These are phyloP conservation scores for Oryza nivara DNA, from an alignment of 176 grass and related monocot genomes.

Conservation along the genomic window DNA sequence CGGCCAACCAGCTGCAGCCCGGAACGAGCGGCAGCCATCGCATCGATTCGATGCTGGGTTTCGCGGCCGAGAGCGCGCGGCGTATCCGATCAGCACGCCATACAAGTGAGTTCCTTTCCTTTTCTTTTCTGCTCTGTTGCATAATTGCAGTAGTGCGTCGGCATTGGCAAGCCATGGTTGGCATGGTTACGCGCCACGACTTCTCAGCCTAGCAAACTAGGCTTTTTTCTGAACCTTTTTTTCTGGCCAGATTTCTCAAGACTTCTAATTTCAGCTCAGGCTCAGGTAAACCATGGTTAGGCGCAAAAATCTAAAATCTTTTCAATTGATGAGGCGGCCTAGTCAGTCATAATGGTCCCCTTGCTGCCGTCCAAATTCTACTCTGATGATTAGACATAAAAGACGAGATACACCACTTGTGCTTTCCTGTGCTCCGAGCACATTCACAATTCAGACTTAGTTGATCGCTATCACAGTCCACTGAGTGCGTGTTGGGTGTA, in stretches of 20 bases:
- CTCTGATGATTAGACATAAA: neutral
- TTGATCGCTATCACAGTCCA: neutral
- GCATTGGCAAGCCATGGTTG: too few species aligned
- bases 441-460: neutral
- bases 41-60: too few species aligned
- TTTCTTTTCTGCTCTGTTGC: too few species aligned
- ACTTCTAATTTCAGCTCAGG: neutral
- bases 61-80: too few species aligned
- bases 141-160: too few species aligned
- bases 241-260: constrained; percentile 16
- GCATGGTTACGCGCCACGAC: too few species aligned
- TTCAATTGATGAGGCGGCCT: neutral
- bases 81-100: too few species aligned
- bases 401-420: constrained; percentile 20
- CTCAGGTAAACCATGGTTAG: constrained; percentile 6
- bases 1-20: too few species aligned
- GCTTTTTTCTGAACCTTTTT: constrained; percentile 23
- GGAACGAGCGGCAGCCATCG: too few species aligned
- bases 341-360: neutral
- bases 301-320: neutral
- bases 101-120: too few species aligned
- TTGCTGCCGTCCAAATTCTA: neutral
- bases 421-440: constrained; percentile 21
- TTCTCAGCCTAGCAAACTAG: neutral
- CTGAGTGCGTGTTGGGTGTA: neutral